Percentiles rank a stretch among this genome's conserved stretches.
These are phyloP conservation scores for Cladophialophora bantiana DNA, from an alignment of 2,329 filamentous ascomycete species.

Conservation along the genomic window DNA sequence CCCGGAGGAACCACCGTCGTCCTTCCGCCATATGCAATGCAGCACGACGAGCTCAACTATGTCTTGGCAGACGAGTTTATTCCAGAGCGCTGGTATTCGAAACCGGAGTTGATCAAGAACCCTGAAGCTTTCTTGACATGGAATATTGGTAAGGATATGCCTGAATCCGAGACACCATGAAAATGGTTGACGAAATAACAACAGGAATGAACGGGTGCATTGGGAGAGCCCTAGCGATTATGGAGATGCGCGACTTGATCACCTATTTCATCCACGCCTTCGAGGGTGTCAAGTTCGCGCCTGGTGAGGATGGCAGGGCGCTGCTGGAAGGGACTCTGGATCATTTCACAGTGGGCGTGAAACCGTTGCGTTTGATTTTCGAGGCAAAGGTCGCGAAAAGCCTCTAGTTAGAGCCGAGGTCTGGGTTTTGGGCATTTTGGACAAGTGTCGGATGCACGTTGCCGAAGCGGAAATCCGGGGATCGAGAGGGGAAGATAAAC, in stretches of 20 bases:
- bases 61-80: not conserved
- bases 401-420: not conserved
- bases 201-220: not conserved
- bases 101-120: not conserved
- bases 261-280: not conserved
- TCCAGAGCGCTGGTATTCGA: not conserved
- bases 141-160: not conserved
- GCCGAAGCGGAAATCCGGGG: not conserved
- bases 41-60: not conserved
- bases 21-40: not conserved
- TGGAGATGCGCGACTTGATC: not conserved
- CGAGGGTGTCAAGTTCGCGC: not conserved
- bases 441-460: not conserved
- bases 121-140: not conserved
- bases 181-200: not conserved
- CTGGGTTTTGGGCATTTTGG: not conserved
- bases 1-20: not conserved
- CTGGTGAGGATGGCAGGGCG: not conserved
- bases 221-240: not conserved
- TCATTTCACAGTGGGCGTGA: not conserved
- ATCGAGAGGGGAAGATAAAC: not conserved
- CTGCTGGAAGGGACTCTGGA: not conserved
- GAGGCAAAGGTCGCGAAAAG: not conserved
- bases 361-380: not conserved
- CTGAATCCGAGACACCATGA: not conserved